A percentile compares a stretch with the other conserved stretches of the same genome.
Conservation (phyloP, 495 filamentous ascomycete species). For the Polyplosphaeria fusca region DNA sequence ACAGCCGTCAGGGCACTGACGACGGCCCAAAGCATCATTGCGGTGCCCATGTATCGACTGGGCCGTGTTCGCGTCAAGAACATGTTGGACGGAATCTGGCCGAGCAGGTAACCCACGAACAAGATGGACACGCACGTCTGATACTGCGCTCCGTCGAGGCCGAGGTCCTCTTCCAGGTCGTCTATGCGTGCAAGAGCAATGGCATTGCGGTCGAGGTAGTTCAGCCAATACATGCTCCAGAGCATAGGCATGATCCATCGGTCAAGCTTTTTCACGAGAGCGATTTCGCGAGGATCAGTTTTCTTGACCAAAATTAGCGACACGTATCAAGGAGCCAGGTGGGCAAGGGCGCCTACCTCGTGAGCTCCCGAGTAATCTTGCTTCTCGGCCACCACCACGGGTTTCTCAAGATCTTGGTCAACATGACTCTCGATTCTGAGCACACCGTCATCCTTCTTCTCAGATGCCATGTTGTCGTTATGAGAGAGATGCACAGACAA, state of each 20-base stretch:
- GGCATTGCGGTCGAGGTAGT: constrained; percentile 50
- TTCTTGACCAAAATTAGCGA: constrained; percentile 19
- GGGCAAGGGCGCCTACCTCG: constrained; percentile 5
- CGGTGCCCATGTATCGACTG: constrained; percentile 38
- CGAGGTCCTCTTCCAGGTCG: constrained; percentile 48
- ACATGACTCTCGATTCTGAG: not conserved
- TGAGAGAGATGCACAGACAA: not conserved
- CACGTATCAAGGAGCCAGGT: not conserved
- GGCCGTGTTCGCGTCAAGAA: constrained; percentile 44
- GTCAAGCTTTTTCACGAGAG: constrained; percentile 51
- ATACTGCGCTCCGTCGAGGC: constrained; percentile 50
- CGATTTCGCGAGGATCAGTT: constrained; percentile 45
- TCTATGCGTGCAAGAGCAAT: constrained; percentile 47
- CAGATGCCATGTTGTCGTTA: not conserved
- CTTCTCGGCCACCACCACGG: constrained; percentile 2
- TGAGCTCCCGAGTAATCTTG: constrained; percentile 45
- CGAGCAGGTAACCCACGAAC: constrained; percentile 63
- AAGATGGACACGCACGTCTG: constrained; percentile 46
- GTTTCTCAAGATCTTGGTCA: constrained; percentile 3
- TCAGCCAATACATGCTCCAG: constrained; percentile 52
- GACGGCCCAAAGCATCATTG: constrained; percentile 51
- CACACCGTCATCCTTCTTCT: constrained; percentile 1
- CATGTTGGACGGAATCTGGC: constrained; percentile 26
- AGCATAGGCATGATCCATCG: constrained; percentile 48
- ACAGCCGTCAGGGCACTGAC: constrained; percentile 50